phyloP scores from a whole-genome alignment of 345 rosid species.

The Euphorbia lathyris region DNA sequence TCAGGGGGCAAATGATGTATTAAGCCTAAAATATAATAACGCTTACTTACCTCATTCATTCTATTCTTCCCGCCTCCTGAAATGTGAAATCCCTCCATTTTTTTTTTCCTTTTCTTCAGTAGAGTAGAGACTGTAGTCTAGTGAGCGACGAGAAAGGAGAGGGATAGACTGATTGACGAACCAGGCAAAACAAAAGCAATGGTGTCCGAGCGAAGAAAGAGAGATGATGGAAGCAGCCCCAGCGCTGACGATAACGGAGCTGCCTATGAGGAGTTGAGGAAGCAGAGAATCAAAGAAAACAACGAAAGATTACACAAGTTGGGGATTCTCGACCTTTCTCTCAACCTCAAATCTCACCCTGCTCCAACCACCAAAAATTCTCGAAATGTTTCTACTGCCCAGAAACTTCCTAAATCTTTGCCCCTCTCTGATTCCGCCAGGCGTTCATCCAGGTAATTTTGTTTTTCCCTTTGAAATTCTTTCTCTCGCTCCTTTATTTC shows the following conservation, averaged over 20 bases:
- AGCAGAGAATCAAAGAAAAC: slow-evolving; percentile 35
- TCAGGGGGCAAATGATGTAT: too few relatives aligned
- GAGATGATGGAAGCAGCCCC: background rate
- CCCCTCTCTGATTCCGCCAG: slow-evolving; percentile 12
- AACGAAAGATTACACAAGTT: slow-evolving; percentile 31
- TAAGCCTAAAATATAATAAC: too few relatives aligned
- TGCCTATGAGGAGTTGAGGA: slow-evolving; percentile 29
- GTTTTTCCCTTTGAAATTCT: background rate
- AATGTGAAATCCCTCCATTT: too few relatives aligned
- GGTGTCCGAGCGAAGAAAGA: slow-evolving; percentile 10
- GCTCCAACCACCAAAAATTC: background rate
- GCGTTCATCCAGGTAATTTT: slow-evolving; percentile 33
- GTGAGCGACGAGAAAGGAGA: too few relatives aligned
- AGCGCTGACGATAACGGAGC: background rate
- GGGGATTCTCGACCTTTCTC: slow-evolving; percentile 26
- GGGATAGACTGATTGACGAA: too few relatives aligned
- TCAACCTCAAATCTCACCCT: slow-evolving; percentile 19
- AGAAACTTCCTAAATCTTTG: background rate
- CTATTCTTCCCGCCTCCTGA: too few relatives aligned
- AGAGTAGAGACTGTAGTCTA: too few relatives aligned
- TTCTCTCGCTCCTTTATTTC: too few relatives aligned
- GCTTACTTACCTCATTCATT: too few relatives aligned
- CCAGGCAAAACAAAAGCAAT: too few relatives aligned
- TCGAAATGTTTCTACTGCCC: background rate
- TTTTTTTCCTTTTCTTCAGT: too few relatives aligned